Evolutionary conservation across 1,139 yeast genomes (phyloP).

Genomic region (Candida sp.): DNA sequence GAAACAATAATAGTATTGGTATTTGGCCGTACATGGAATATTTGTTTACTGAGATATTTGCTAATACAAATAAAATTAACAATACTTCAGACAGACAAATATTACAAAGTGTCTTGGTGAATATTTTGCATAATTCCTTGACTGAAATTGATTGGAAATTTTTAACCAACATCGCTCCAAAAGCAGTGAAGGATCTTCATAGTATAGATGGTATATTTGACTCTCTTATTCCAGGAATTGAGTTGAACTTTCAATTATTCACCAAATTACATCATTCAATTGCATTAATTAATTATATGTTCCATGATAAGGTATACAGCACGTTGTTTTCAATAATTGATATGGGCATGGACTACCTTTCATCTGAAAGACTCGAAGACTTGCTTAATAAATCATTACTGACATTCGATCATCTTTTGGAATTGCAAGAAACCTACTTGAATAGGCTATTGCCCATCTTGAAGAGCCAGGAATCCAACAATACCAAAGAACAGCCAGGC

Average conservation of each 20-base stretch:
- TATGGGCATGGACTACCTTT: constrained; percentile 52
- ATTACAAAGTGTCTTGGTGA: constrained; percentile 53
- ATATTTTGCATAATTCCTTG: constrained; percentile 52
- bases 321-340: constrained; percentile 52
- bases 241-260: constrained; percentile 28
- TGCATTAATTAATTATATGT: constrained; percentile 58
- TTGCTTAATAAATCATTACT: constrained; percentile 29
- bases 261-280: constrained; percentile 67
- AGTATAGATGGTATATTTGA: constrained; percentile 50
- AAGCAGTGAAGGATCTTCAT: constrained; percentile 26
- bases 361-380: constrained; percentile 15
- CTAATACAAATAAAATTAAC: constrained; percentile 28
- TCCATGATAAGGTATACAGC: constrained; percentile 54
- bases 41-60: constrained; percentile 63
- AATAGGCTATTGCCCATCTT: constrained; percentile 24
- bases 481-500: constrained; percentile 13
- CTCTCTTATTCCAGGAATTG: constrained; percentile 14
- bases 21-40: constrained; percentile 82
- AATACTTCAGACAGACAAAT: constrained; percentile 34
- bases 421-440: constrained; percentile 46
- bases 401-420: constrained; percentile 48
- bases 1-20: constrained; percentile 52
- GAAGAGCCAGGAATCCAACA: constrained; percentile 16
- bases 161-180: constrained; percentile 39
- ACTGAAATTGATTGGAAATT: constrained; percentile 63